Percentiles rank a stretch among this genome's conserved stretches.
phyloP scores from a whole-genome alignment of 2,329 filamentous ascomycete species.

The Colletotrichum sublineola region DNA sequence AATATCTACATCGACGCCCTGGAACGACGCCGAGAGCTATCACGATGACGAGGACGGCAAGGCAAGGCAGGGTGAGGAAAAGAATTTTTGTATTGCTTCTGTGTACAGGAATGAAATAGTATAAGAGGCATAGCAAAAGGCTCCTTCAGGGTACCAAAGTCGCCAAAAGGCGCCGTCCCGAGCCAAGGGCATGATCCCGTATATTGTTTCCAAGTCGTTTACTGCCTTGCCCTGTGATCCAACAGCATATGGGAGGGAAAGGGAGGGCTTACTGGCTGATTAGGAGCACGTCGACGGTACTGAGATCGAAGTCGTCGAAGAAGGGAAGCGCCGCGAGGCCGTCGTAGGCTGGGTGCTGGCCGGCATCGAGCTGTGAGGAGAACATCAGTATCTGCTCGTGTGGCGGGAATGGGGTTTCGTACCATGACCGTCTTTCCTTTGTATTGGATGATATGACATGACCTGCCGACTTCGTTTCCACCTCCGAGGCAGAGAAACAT shows the following conservation, averaged over 20 bases:
- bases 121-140: constrained; percentile 39
- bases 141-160: constrained; percentile 35
- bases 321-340: constrained; percentile 94
- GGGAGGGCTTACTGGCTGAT: constrained; percentile 93
- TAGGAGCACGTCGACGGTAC: constrained; percentile 94
- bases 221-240: constrained; percentile 47
- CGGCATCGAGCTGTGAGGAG: constrained; percentile 83
- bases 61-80: constrained; percentile 40
- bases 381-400: background rate
- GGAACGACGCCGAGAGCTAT: constrained; percentile 19
- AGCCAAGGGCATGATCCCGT: constrained; percentile 30
- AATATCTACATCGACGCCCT: constrained; percentile 18
- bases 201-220: constrained; percentile 37
- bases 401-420: constrained; percentile 45
- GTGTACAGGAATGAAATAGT: constrained; percentile 41
- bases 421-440: constrained; percentile 99
- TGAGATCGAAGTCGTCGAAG: constrained; percentile 98
- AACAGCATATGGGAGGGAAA: constrained; percentile 40
- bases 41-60: constrained; percentile 40
- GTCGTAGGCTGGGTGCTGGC: constrained; percentile 96
- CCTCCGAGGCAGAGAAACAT: constrained; percentile 94
- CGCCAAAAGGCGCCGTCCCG: constrained; percentile 23
- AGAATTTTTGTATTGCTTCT: constrained; percentile 44
- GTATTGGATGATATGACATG: constrained; percentile 98
- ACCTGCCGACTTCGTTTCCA: constrained; percentile 96